Conservation (phyloP, 2,329 filamentous ascomycete species). For the Pseudocercospora vitis region DNA sequence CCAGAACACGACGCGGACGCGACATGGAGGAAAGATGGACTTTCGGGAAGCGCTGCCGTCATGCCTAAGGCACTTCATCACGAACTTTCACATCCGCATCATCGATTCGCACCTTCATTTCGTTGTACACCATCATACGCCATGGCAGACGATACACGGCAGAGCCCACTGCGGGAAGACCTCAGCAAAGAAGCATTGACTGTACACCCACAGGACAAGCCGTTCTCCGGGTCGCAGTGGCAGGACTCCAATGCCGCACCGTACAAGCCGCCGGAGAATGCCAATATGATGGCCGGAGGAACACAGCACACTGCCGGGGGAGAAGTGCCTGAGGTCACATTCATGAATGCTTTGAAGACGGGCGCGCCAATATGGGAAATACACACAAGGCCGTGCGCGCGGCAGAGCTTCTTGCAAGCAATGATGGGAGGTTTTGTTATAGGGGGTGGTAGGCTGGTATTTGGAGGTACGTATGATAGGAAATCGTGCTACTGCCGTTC, state of each 20-base stretch:
- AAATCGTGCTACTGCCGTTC: no score
- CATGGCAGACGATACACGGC: conserved; percentile 51
- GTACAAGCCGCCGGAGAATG: conserved; percentile 45
- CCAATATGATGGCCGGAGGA: conserved; percentile 58
- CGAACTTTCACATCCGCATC: conserved; percentile 14
- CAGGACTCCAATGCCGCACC: conserved; percentile 28
- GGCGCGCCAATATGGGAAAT: conserved; percentile 69
- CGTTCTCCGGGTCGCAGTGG: conserved; percentile 41
- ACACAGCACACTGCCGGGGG: conserved; percentile 62
- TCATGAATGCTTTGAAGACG: conserved; percentile 62
- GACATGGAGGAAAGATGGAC: not conserved
- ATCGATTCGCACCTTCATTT: not conserved
- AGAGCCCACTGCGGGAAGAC: conserved; percentile 29
- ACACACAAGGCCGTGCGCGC: conserved; percentile 78
- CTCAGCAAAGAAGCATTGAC: conserved; percentile 35
- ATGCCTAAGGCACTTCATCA: not conserved
- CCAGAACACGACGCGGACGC: not conserved
- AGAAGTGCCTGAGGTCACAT: conserved; percentile 56
- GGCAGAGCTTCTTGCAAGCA: conserved; percentile 78
- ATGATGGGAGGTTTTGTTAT: conserved; percentile 76
- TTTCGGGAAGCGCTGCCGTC: not conserved
- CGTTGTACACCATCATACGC: conserved; percentile 10
- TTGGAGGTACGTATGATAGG: conserved; percentile 67
- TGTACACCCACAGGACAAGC: conserved; percentile 34
- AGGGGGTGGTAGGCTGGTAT: conserved; percentile 70